Conservation (phyloP, 352 stramenopile genomes). For the Phytopythium ostracodes region DNA sequence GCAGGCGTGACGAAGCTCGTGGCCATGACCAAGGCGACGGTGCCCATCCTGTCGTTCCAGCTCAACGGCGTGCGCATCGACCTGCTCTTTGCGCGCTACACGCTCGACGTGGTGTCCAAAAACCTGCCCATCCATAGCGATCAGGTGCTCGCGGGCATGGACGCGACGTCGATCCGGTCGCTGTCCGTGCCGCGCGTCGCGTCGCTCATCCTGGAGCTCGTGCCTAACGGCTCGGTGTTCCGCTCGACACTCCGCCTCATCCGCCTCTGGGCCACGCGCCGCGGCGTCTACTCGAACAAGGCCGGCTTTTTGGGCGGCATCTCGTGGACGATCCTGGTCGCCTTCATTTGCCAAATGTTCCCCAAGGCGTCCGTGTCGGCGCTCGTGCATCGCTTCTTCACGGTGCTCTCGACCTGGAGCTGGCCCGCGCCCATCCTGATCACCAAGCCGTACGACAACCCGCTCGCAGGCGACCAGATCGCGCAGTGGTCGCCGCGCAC, state of each 20-base stretch:
- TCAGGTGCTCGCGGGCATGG: conserved; percentile 71
- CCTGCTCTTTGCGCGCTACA: conserved; percentile 72
- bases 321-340: conserved; percentile 83
- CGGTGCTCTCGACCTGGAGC: conserved; percentile 65
- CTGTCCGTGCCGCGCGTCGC: conserved; percentile 74
- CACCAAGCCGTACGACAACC: conserved; percentile 43
- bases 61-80: conserved; percentile 65
- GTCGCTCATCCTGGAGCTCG: conserved; percentile 77
- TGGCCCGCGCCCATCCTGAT: conserved; percentile 82
- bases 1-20: conserved; percentile 55
- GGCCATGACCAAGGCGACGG: conserved; percentile 62
- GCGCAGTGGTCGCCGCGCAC: conserved; percentile 72
- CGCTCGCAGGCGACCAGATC: conserved; percentile 19
- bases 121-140: conserved; percentile 75
- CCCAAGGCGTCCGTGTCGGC: conserved; percentile 66
- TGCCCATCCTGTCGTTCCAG: conserved; percentile 75
- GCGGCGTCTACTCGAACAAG: conserved; percentile 85
- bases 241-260: conserved; percentile 68
- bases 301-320: conserved; percentile 77
- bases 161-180: conserved; percentile 67
- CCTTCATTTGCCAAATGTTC: conserved; percentile 87
- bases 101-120: conserved; percentile 60
- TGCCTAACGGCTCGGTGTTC: conserved; percentile 71
- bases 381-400: conserved; percentile 80
- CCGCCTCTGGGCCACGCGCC: conserved; percentile 67